Evolutionary conservation across 768 basidiomycete species (phyloP).

Genomic region (Calocera cornea): DNA sequence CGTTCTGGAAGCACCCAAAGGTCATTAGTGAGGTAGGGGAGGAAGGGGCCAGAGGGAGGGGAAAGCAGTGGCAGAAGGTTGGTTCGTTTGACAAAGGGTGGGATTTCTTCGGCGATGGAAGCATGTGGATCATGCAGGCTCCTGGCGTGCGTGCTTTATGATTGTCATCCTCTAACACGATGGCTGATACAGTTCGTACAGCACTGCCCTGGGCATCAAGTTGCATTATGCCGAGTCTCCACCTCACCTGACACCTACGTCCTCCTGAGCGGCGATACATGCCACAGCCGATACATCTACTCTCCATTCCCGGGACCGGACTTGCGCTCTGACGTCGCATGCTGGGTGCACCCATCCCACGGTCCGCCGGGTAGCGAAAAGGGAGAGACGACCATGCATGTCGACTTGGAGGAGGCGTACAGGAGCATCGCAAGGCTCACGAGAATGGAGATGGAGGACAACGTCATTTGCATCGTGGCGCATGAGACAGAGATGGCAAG

Average conservation of each 20-base stretch:
- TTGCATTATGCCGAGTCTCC: background rate
- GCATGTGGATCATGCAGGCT: background rate
- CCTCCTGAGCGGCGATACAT: background rate
- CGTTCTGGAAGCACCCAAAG: background rate
- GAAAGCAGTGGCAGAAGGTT: background rate
- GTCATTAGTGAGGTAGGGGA: background rate
- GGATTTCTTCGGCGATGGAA: background rate
- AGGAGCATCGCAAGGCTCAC: background rate
- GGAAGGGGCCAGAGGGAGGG: background rate
- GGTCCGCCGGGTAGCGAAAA: background rate
- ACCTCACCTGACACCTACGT: background rate
- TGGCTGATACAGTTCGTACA: background rate
- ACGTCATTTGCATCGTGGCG: background rate
- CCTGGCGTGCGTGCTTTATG: background rate
- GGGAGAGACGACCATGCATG: background rate
- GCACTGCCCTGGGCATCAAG: background rate
- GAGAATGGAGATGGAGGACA: background rate
- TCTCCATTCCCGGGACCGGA: background rate
- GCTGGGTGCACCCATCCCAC: background rate
- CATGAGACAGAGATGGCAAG: background rate
- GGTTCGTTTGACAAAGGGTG: background rate
- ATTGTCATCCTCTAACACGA: background rate
- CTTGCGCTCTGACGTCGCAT: background rate
- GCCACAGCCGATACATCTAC: background rate
- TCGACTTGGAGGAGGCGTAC: background rate